phyloP scores from a whole-genome alignment of 441 rosid genomes.

The Syzygium syzygioides region DNA sequence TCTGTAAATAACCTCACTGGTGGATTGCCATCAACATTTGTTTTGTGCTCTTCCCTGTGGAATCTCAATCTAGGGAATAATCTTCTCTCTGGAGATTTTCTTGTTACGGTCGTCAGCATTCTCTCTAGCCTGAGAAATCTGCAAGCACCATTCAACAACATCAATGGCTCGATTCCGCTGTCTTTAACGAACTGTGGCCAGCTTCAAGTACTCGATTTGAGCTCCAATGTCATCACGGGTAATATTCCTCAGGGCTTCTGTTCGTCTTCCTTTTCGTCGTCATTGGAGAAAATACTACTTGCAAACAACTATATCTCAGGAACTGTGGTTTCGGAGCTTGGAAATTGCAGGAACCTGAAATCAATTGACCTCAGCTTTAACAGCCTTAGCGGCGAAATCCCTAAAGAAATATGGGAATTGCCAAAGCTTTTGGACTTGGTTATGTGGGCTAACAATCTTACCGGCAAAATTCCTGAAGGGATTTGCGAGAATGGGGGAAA shows the following conservation, averaged over 20 bases:
- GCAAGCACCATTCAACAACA: slow-evolving; percentile 62
- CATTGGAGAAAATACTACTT: slow-evolving; percentile 55
- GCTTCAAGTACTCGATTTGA: slow-evolving; percentile 76
- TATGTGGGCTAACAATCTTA: slow-evolving; percentile 89
- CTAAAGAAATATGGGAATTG: slow-evolving; percentile 60
- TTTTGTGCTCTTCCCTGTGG: slow-evolving; percentile 46
- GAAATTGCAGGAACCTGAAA: slow-evolving; percentile 61
- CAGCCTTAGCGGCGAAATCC: slow-evolving; percentile 59
- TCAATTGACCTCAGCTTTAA: slow-evolving; percentile 90
- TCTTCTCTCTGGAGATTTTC: slow-evolving; percentile 66
- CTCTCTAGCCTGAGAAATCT: slow-evolving; percentile 47
- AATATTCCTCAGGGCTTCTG: slow-evolving; percentile 57
- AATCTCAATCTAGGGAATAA: slow-evolving; percentile 69
- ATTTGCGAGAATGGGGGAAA: slow-evolving; percentile 77
- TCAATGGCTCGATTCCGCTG: slow-evolving; percentile 65
- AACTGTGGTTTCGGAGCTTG: slow-evolving; percentile 54
- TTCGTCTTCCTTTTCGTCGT: slow-evolving; percentile 23
- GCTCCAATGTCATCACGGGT: slow-evolving; percentile 69
- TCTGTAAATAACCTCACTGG: slow-evolving; percentile 66
- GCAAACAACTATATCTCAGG: slow-evolving; percentile 75
- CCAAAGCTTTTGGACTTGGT: slow-evolving; percentile 70
- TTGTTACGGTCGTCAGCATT: slow-evolving; percentile 53
- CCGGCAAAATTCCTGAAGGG: slow-evolving; percentile 66
- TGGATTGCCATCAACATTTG: slow-evolving; percentile 48
- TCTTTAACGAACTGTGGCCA: slow-evolving; percentile 50